These are phyloP conservation scores for Paraleonurus japonicus DNA, from an alignment of 257 asterid genomes.

Conservation along the genomic window DNA sequence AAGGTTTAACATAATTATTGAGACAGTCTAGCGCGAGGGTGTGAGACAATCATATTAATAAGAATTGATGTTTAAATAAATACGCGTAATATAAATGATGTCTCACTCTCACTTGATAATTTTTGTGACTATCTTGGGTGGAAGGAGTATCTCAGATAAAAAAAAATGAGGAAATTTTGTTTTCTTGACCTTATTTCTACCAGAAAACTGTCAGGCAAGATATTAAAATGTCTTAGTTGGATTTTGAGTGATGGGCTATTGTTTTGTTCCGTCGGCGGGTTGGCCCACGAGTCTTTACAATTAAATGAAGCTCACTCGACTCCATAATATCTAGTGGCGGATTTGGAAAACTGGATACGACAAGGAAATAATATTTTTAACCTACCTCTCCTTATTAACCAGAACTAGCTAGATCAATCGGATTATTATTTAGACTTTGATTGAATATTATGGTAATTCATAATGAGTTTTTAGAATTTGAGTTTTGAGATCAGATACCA, in stretches of 20 bases:
- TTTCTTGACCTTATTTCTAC: background rate
- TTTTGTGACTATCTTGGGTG: background rate
- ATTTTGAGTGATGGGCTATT: background rate
- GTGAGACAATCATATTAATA: background rate
- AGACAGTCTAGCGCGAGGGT: background rate
- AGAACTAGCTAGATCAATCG: too few species aligned
- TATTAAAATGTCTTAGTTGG: background rate
- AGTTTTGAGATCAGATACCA: background rate
- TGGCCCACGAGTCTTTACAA: background rate
- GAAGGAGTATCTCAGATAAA: background rate
- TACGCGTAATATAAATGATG: background rate
- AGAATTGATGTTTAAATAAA: background rate
- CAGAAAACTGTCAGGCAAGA: background rate
- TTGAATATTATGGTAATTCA: too few species aligned
- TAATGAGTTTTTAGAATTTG: background rate
- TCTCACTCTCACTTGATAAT: too few species aligned
- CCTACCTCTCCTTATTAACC: background rate
- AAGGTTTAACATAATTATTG: too few species aligned
- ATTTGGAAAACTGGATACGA: background rate
- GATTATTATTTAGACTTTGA: too few species aligned
- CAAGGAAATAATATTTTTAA: background rate
- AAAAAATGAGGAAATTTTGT: background rate
- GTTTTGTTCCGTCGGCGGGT: conserved; percentile 2
- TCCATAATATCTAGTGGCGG: background rate
- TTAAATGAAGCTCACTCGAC: background rate